Base-by-base conservation (phyloP, 495 filamentous ascomycete species). In the Ramalina peruviana region DNA sequence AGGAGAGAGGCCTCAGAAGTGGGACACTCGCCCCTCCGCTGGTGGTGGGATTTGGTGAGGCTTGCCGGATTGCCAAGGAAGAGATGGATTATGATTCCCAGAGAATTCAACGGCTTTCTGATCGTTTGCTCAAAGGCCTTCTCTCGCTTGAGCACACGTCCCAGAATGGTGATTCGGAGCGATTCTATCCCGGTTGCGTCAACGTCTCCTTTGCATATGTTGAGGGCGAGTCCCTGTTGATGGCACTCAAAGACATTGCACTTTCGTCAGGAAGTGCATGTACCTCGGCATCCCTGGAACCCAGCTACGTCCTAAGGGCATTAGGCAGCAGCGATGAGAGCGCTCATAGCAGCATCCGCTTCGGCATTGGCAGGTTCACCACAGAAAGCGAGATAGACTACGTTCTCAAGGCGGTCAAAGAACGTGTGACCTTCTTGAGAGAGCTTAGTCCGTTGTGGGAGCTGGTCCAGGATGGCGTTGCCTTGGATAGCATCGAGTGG, bases 181-280 rank as follows among this genome's bases (percentile, higher is more conserved):
- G 74, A 51, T 88, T 87, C 68, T 98, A 97, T 66, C 88, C 93
- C 12, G 92, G 92, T 56, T 98, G 93, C 63, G 90, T 98, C 50
- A 98, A 98, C 62, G 80, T 98, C 39, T 98, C 92, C 5, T 98
- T 98, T 59, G 92, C 92, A 39, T 98, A 97, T 62, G 85, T 98
- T 16, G 92, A 98, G 67, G 92, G 92, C 49, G 92, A 98, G 65
- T 96, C 90, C 5, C 82, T 98, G 4, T 75, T 98, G 49, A 98
- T 98, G 92, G 92, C 92, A 2, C 71, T 98, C 47, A 97, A 97
- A 66, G 93, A 98, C 60, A 94, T 98, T 69, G 92, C 92, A 0
- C 72, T 98, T 15, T 97, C 92, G 37, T 97, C 93, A 2, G 92
- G 92, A 46, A 95, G 88, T 60, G 92, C 92, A 6, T 98, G 92